Evolutionary conservation across 306 rosid species (phyloP).

Genomic region (Citrullus amarus): DNA sequence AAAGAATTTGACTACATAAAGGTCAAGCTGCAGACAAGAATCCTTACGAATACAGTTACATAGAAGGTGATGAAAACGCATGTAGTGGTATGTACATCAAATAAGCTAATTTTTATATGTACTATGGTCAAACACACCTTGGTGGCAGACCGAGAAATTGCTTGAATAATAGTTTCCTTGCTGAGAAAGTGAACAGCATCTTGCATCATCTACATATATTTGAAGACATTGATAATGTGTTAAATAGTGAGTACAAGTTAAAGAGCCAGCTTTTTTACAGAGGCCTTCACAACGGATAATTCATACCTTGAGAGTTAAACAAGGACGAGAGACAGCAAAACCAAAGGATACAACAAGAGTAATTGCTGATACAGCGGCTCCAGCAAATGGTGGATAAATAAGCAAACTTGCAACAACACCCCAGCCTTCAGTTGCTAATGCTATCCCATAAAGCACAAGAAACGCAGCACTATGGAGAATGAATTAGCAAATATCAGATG

Average conservation of each 20-base stretch:
- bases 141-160: conserved; percentile 95
- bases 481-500: conserved; percentile 16
- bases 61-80: not conserved
- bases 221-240: not conserved
- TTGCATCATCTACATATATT: conserved; percentile 64
- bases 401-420: conserved; percentile 98
- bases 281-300: not conserved
- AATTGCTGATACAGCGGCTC: conserved; percentile 95
- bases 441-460: conserved; percentile 97
- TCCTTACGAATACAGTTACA: not conserved
- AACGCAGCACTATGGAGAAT: conserved; percentile 56
- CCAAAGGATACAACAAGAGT: conserved; percentile 97
- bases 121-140: conserved; percentile 41
- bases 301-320: conserved; percentile 85
- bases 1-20: not conserved
- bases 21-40: not conserved
- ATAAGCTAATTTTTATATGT: not conserved
- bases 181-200: conserved; percentile 95
- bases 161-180: conserved; percentile 88
- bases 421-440: conserved; percentile 99
- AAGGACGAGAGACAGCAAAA: conserved; percentile 98
- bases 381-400: conserved; percentile 98
- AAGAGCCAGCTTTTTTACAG: not conserved
- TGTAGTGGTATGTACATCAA: not conserved
- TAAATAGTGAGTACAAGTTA: not conserved